Evolutionary conservation across 1,284 basidiomycete species (phyloP).

Genomic region (Macrocystidia cucumis): DNA sequence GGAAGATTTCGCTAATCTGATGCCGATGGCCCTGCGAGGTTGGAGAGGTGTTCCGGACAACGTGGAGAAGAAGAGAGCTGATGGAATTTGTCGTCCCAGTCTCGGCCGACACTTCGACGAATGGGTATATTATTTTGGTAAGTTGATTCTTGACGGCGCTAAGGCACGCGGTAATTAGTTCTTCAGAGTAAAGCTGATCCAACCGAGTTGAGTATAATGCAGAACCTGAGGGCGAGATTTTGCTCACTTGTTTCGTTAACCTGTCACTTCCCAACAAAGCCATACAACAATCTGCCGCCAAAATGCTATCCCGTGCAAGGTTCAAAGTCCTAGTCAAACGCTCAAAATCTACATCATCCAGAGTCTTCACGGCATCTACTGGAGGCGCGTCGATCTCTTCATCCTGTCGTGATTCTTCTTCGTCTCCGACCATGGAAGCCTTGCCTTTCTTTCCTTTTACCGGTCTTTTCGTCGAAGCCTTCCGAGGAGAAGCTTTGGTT

Average conservation of each 20-base stretch:
- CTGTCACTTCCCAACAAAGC: slow-evolving; percentile 71
- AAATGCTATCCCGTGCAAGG: slow-evolving; percentile 57
- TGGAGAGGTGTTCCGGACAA: slow-evolving; percentile 35
- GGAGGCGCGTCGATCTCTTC: slow-evolving; percentile 17
- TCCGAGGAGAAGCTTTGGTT: slow-evolving; percentile 22
- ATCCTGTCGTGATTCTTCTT: too few relatives aligned
- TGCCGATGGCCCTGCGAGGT: slow-evolving; percentile 37
- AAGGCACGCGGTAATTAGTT: slow-evolving; percentile 78
- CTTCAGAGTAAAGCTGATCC: slow-evolving; percentile 83
- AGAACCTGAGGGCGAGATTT: not conserved
- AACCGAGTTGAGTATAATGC: not conserved
- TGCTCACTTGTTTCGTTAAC: slow-evolving; percentile 73
- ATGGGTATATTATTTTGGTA: slow-evolving; percentile 77
- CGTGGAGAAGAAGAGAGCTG: slow-evolving; percentile 43
- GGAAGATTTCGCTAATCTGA: slow-evolving; percentile 61
- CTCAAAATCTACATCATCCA: slow-evolving; percentile 45
- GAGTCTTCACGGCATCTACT: too few relatives aligned
- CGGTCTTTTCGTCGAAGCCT: slow-evolving; percentile 35
- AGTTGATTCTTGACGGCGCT: slow-evolving; percentile 74
- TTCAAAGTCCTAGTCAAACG: slow-evolving; percentile 43
- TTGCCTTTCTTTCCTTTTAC: slow-evolving; percentile 25
- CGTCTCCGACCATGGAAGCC: slow-evolving; percentile 24
- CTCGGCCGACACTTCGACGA: slow-evolving; percentile 69
- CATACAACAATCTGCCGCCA: slow-evolving; percentile 80
- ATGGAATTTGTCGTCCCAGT: slow-evolving; percentile 23